These are phyloP conservation scores for Neonectria magnoliae DNA, from an alignment of 2,329 filamentous ascomycete genomes.

Conservation along the genomic window DNA sequence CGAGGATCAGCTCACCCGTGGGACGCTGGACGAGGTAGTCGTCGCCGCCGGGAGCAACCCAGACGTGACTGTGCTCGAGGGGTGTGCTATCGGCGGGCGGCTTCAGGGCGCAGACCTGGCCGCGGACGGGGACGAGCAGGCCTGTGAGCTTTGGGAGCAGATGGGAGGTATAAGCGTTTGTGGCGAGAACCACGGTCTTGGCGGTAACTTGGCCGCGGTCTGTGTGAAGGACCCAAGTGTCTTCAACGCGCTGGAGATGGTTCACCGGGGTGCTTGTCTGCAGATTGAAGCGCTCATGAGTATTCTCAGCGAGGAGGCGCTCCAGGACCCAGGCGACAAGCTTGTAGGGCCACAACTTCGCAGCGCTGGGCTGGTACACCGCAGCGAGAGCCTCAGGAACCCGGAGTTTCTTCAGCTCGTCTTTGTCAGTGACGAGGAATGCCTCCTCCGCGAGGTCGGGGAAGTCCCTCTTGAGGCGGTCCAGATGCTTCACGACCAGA, in stretches of 20 bases:
- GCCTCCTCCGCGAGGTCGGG: slow-evolving; percentile 66
- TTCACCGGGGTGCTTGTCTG: slow-evolving; percentile 78
- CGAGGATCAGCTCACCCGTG: slow-evolving; percentile 70
- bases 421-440: slow-evolving; percentile 51
- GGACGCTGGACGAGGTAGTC: slow-evolving; percentile 81
- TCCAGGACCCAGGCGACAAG: slow-evolving; percentile 78
- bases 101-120: slow-evolving; percentile 74
- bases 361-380: slow-evolving; percentile 71
- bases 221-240: slow-evolving; percentile 72
- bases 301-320: slow-evolving; percentile 55
- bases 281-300: slow-evolving; percentile 68
- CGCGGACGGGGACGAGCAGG: slow-evolving; percentile 80
- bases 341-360: slow-evolving; percentile 85
- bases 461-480: slow-evolving; percentile 57
- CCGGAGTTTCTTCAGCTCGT: slow-evolving; percentile 61
- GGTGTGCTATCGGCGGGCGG: slow-evolving; percentile 58
- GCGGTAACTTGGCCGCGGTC: slow-evolving; percentile 73
- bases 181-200: slow-evolving; percentile 76
- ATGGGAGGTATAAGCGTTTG: slow-evolving; percentile 84
- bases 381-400: slow-evolving; percentile 69
- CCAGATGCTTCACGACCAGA: slow-evolving; percentile 61
- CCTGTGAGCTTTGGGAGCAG: slow-evolving; percentile 75
- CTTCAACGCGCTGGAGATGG: slow-evolving; percentile 51
- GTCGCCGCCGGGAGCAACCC: slow-evolving; percentile 64
- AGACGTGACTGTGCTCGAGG: slow-evolving; percentile 70